These are phyloP conservation scores for Trichoderma sp. DNA, from an alignment of 2,329 filamentous ascomycete species.

Conservation along the genomic window DNA sequence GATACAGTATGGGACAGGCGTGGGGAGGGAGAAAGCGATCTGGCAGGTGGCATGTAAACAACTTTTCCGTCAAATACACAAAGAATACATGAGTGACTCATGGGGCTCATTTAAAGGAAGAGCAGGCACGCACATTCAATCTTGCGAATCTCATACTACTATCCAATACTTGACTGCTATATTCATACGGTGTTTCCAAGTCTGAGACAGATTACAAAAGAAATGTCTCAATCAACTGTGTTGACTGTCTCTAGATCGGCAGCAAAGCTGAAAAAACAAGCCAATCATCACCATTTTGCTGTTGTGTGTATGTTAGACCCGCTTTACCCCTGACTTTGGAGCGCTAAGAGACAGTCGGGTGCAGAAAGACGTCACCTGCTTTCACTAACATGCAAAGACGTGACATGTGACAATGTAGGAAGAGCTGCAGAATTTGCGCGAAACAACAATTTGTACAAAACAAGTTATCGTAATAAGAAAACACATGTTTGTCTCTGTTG, in stretches of 20 bases:
- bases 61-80: not conserved
- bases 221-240: not conserved
- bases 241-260: not conserved
- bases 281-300: not conserved
- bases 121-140: not conserved
- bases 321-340: not conserved
- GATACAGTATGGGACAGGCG: not conserved
- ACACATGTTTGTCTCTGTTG: not conserved
- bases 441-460: not conserved
- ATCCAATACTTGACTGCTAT: not conserved
- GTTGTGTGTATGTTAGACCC: not conserved
- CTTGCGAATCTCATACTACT: not conserved
- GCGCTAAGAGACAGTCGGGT: not conserved
- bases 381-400: not conserved
- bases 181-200: not conserved
- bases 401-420: not conserved
- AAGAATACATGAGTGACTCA: not conserved
- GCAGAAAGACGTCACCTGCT: not conserved
- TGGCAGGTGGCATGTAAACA: not conserved
- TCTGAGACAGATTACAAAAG: not conserved
- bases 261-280: not conserved
- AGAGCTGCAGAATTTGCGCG: not conserved
- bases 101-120: not conserved
- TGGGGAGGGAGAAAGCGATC: not conserved
- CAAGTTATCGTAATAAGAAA: not conserved